Conservation (phyloP, 1,284 basidiomycete species). For the Rhizoctonia solani region DNA sequence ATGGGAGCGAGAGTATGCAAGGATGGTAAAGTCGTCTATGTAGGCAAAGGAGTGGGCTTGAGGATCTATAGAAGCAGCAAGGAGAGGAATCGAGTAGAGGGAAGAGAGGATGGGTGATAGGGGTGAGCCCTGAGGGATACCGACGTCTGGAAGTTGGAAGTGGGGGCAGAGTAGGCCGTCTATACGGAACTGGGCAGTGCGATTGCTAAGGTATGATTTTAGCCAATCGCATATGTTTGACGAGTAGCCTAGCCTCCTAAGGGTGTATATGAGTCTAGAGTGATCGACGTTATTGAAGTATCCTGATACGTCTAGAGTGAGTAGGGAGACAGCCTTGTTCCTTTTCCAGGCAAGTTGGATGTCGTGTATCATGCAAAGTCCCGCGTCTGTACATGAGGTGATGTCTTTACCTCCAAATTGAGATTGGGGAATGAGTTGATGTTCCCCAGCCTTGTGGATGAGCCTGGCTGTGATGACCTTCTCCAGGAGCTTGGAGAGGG, state of each 20-base stretch:
- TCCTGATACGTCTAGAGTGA: conserved; percentile 45
- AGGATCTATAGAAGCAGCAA: background rate
- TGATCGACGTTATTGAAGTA: conserved; percentile 46
- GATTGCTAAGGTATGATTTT: conserved; percentile 34
- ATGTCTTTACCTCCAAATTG: conserved; percentile 46
- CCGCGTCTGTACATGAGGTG: conserved; percentile 6
- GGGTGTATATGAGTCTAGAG: conserved; percentile 18
- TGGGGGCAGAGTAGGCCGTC: conserved; percentile 36
- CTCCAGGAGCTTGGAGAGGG: conserved; percentile 47
- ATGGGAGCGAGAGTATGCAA: background rate
- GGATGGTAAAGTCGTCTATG: conserved; percentile 11
- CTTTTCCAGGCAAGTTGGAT: conserved; percentile 42
- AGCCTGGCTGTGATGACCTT: conserved; percentile 42
- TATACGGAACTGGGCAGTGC: conserved; percentile 42
- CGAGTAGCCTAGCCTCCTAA: conserved; percentile 29
- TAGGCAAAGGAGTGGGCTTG: background rate
- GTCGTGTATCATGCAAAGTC: conserved; percentile 41
- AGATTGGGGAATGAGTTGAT: conserved; percentile 40
- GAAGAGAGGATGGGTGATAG: conserved; percentile 26
- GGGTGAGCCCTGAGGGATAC: too few relatives aligned
- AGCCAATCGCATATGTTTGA: background rate
- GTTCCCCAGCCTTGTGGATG: conserved; percentile 41
- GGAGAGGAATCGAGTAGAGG: conserved; percentile 30
- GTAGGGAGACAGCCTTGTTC: conserved; percentile 39
- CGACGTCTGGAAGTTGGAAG: conserved; percentile 30